phyloP scores from a whole-genome alignment of 2,329 filamentous ascomycete species.

The Biscogniauxia mediterranea region DNA sequence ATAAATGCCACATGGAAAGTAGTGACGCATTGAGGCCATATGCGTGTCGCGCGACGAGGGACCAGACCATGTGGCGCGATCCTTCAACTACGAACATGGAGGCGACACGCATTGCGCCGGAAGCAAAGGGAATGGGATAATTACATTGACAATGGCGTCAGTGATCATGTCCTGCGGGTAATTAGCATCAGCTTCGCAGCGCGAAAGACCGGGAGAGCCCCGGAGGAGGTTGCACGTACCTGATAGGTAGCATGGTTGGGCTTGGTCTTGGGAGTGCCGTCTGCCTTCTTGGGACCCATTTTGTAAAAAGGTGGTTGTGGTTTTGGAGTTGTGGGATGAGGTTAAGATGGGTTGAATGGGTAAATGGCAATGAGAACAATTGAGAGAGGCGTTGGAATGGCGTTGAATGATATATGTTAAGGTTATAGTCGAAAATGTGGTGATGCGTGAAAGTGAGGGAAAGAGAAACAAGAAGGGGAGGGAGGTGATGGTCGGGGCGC shows the following conservation, averaged over 20 bases:
- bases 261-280: constrained; percentile 50
- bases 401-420: constrained; percentile 18
- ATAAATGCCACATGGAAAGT: neutral
- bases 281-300: constrained; percentile 62
- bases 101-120: constrained; percentile 36
- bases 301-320: constrained; percentile 31
- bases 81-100: constrained; percentile 23
- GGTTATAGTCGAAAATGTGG: constrained; percentile 17
- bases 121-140: constrained; percentile 36
- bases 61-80: constrained; percentile 2
- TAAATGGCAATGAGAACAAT: constrained; percentile 15
- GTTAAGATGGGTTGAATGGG: constrained; percentile 14
- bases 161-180: constrained; percentile 58
- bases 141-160: constrained; percentile 60
- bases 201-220: constrained; percentile 12
- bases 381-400: constrained; percentile 28
- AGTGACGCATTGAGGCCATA: neutral
- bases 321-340: constrained; percentile 19
- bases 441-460: constrained; percentile 26
- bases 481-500: constrained; percentile 40
- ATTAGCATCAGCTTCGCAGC: constrained; percentile 35
- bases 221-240: constrained; percentile 41
- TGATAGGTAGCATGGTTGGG: constrained; percentile 56
- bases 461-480: constrained; percentile 40
- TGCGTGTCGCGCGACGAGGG: constrained; percentile 4